Evolutionary conservation across 1,284 basidiomycete species (phyloP).

Genomic region (Stygiomarasmius scandens): DNA sequence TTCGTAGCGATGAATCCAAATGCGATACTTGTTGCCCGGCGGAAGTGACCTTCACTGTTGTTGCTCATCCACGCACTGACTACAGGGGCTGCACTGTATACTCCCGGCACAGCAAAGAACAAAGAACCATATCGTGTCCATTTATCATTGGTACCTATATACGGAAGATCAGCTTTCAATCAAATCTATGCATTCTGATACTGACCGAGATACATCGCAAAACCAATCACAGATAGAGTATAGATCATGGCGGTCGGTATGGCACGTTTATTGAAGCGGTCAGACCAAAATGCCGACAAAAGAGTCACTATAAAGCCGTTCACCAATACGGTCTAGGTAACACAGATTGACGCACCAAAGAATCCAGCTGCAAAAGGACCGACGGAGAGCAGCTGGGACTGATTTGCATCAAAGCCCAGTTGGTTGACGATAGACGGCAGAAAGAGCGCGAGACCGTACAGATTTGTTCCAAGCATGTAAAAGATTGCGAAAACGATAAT

Average conservation of each 20-base stretch:
- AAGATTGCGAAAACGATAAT: slow-evolving; percentile 40
- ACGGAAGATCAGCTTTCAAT: no score
- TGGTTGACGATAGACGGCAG: slow-evolving; percentile 47
- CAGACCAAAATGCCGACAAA: slow-evolving; percentile 32
- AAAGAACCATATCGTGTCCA: slow-evolving; percentile 36
- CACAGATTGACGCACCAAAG: slow-evolving; percentile 24
- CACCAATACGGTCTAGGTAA: no score
- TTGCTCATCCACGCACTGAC: slow-evolving; percentile 43
- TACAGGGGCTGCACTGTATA: slow-evolving; percentile 33
- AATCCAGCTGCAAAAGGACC: slow-evolving; percentile 37
- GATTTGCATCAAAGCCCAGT: slow-evolving; percentile 38
- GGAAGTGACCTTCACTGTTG: slow-evolving; percentile 46
- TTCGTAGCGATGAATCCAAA: slow-evolving; percentile 36
- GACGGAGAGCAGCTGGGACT: slow-evolving; percentile 36
- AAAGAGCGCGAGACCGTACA: slow-evolving; percentile 46
- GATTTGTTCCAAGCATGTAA: slow-evolving; percentile 47
- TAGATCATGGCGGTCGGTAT: slow-evolving; percentile 28
- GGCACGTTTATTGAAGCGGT: slow-evolving; percentile 36
- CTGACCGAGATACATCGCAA: slow-evolving; percentile 37
- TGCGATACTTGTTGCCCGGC: slow-evolving; percentile 45
- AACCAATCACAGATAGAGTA: slow-evolving; percentile 32
- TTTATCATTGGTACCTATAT: slow-evolving; percentile 20
- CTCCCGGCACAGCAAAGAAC: slow-evolving; percentile 37
- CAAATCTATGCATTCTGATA: no score
- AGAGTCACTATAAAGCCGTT: slow-evolving; percentile 33